Evolutionary conservation across 129 eudicot genomes (phyloP), one percentile per base, ranked within the genome.

Genomic region (Lactuca saligna): DNA sequence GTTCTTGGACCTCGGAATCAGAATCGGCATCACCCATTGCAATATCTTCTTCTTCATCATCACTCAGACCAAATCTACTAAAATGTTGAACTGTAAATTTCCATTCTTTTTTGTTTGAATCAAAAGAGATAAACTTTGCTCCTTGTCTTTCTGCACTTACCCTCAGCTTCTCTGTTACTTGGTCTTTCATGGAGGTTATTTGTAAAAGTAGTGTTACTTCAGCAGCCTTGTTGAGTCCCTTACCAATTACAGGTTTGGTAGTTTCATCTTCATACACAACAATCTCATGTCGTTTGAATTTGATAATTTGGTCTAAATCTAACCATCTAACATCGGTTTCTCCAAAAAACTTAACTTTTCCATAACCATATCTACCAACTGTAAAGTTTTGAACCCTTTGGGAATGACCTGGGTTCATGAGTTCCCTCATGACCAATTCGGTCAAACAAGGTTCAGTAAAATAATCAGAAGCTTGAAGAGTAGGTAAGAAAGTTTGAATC

Each of bases 211-310:
- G 75, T 75, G 92, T 85, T 57, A 93, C 91, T 80, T 89, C 93
- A 42, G 97, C 97, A 29, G 88, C 74, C 80, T 93, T 93, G 78
- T 93, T 93, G 54, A 93, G 95, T 56, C 95, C 99, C 85, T 81
- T 74, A 55, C 97, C 99, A 75, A 85, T 81, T 20, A 15, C 61
- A 16, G 99, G 97, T 77, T 93, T 93, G 37, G 69, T 38, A 68
- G 73, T 77, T 74, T 89, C 97, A 80, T 89, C 93, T 72, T 85
- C 97, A 73, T 93, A 87, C 14, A 93, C 88, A 75, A 85, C 72
- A 62, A 93, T 72, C 70, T 89, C 97, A 54, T 83, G 83, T 76
- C 87, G 80, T 20, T 54, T 75, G 79, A 93, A 87, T 74, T 82
- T 93, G 46, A 93, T 68, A 65, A 93, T 85, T 48, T 66, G 67